Evolutionary conservation across 345 rosid genomes (phyloP).

Genomic region (Stellera chamaejasme): DNA sequence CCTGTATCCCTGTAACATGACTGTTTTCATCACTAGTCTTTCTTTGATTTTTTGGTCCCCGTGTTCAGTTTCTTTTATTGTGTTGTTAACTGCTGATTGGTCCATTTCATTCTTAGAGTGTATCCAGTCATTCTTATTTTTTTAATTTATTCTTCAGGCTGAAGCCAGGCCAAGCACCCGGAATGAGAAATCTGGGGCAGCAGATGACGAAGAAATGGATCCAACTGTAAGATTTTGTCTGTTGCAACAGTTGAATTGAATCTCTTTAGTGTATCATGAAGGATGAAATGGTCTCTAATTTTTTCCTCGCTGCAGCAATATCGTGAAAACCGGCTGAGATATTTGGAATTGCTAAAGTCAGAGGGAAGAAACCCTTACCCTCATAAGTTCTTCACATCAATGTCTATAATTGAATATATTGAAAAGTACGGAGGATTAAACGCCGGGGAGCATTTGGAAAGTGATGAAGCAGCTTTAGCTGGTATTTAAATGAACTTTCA

Average conservation of each 20-base stretch:
- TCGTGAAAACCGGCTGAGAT: conserved; percentile 68
- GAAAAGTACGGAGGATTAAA: conserved; percentile 46
- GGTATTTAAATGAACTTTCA: conserved; percentile 30
- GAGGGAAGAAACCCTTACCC: conserved; percentile 82
- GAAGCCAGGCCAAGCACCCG: conserved; percentile 29
- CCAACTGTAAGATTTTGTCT: conserved; percentile 47
- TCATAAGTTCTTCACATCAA: conserved; percentile 55
- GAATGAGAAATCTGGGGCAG: conserved; percentile 36
- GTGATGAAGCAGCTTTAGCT: conserved; percentile 49
- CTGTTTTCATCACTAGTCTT: neutral
- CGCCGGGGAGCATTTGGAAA: conserved; percentile 73
- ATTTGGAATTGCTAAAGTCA: conserved; percentile 54
- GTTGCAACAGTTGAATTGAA: neutral
- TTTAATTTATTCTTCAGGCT: conserved; percentile 24
- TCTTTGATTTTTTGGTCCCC: neutral
- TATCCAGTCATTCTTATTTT: neutral
- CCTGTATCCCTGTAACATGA: too few species aligned
- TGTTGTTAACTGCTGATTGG: neutral
- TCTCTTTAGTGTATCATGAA: neutral
- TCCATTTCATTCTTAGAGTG: too few species aligned
- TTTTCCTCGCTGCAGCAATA: conserved; percentile 62
- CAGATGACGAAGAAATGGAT: conserved; percentile 96
- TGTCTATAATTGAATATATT: conserved; percentile 57
- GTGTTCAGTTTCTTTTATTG: neutral
- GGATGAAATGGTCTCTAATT: neutral